phyloP scores from a whole-genome alignment of 148 eudicot genomes.

The Camellia sinensis region DNA sequence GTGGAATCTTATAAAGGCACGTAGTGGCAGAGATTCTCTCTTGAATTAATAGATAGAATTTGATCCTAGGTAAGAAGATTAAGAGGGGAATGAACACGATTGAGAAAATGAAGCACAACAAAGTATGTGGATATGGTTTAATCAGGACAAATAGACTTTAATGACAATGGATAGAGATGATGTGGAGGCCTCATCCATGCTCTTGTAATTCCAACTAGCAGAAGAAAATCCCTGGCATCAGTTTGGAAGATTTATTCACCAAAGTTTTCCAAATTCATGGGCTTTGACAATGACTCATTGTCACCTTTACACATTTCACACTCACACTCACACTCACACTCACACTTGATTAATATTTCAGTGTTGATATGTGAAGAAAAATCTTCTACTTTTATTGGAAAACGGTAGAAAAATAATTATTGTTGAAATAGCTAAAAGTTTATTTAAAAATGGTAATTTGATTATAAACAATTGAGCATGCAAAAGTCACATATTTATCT shows the following conservation, averaged over 20 bases:
- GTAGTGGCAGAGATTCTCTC: neutral
- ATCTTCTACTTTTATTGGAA: no score
- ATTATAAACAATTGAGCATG: no score
- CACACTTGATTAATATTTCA: no score
- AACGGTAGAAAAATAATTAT: no score
- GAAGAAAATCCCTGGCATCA: neutral
- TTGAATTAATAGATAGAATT: neutral
- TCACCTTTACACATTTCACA: no score
- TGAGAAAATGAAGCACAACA: neutral
- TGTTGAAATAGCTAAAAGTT: no score
- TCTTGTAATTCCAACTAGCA: neutral
- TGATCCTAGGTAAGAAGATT: neutral
- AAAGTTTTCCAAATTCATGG: slow-evolving; percentile 4
- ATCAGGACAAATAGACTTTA: neutral
- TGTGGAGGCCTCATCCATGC: slow-evolving; percentile 13
- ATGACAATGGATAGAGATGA: neutral
- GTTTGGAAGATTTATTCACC: neutral
- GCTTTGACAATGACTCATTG: neutral
- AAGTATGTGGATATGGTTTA: neutral
- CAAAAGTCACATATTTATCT: no score
- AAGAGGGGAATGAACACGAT: neutral
- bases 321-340: no score
- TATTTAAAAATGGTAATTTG: no score
- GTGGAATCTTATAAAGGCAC: neutral
- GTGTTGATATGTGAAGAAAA: no score